phyloP scores from a whole-genome alignment of 139 green algal genomes.

The Tetradesmus obliquus region DNA sequence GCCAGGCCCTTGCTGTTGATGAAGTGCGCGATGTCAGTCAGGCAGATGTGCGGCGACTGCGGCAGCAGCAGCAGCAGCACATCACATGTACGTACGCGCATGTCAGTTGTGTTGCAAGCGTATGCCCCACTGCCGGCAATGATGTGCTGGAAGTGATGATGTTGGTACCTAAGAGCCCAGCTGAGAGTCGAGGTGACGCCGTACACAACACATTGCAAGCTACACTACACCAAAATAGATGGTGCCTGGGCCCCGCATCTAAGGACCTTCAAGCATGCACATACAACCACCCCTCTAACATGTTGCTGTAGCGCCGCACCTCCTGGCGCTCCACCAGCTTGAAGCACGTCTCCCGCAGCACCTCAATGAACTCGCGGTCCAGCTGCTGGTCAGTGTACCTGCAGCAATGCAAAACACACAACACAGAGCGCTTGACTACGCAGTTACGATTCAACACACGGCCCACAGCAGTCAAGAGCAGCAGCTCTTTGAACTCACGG shows the following conservation, averaged over 20 bases:
- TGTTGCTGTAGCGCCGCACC: background rate
- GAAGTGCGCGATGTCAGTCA: slow-evolving; percentile 72
- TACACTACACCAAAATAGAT: too few relatives aligned
- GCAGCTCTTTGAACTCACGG: background rate
- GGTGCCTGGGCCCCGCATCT: too few relatives aligned
- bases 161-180: too few relatives aligned
- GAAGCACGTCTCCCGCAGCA: slow-evolving; percentile 71
- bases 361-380: slow-evolving; percentile 89
- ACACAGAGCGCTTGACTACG: background rate
- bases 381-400: slow-evolving; percentile 95
- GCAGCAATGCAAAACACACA: background rate
- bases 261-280: background rate
- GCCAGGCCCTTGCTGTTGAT: slow-evolving; percentile 64
- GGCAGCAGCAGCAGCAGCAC: slow-evolving; percentile 56
- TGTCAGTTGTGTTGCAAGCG: background rate
- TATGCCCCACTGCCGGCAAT: too few relatives aligned
- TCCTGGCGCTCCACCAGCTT: slow-evolving; percentile 61
- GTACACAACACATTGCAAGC: too few relatives aligned
- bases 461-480: background rate
- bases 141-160: too few relatives aligned
- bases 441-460: too few relatives aligned
- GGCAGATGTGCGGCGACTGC: slow-evolving; percentile 52
- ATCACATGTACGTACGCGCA: background rate
- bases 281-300: background rate
- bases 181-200: too few relatives aligned